Conservation (phyloP, 441 rosid species). For the Monsonia emarginata region DNA sequence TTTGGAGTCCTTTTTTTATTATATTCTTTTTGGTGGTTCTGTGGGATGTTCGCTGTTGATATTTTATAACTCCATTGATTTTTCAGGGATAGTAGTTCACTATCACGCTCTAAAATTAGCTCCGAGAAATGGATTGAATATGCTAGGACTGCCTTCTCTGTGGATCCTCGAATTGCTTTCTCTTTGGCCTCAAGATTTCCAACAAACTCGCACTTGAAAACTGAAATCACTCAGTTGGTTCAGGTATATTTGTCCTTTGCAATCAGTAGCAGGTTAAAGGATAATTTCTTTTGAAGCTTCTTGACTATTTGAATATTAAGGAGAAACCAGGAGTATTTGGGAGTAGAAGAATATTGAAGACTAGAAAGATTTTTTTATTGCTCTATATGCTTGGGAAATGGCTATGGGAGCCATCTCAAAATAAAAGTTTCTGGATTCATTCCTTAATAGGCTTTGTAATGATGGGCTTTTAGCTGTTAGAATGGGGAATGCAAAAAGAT, state of each 20-base stretch:
- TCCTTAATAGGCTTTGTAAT: too few relatives aligned
- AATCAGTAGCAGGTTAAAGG: background rate
- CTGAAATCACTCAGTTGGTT: constrained; percentile 79
- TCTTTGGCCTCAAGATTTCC: constrained; percentile 81
- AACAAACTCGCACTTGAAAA: constrained; percentile 51
- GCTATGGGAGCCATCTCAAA: too few relatives aligned
- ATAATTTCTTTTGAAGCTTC: background rate
- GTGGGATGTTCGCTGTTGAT: constrained; percentile 15
- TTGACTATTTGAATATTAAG: background rate
- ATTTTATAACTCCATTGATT: constrained; percentile 18
- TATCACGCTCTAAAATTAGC: constrained; percentile 55
- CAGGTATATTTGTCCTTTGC: constrained; percentile 44
- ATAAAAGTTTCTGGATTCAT: too few relatives aligned
- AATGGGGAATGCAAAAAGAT: too few relatives aligned
- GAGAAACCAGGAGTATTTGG: background rate
- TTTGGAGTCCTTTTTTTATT: background rate
- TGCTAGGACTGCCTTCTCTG: constrained; percentile 80
- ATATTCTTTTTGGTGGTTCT: background rate
- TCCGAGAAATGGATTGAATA: constrained; percentile 80
- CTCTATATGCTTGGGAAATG: constrained; percentile 2
- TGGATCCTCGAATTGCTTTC: constrained; percentile 81
- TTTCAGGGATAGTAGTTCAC: constrained; percentile 50
- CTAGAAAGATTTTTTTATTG: background rate
- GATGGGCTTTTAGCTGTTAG: too few relatives aligned
- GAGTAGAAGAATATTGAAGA: background rate